These are phyloP conservation scores for Thraustotheca clavata DNA, from an alignment of 352 stramenopile genomes.

Conservation along the genomic window DNA sequence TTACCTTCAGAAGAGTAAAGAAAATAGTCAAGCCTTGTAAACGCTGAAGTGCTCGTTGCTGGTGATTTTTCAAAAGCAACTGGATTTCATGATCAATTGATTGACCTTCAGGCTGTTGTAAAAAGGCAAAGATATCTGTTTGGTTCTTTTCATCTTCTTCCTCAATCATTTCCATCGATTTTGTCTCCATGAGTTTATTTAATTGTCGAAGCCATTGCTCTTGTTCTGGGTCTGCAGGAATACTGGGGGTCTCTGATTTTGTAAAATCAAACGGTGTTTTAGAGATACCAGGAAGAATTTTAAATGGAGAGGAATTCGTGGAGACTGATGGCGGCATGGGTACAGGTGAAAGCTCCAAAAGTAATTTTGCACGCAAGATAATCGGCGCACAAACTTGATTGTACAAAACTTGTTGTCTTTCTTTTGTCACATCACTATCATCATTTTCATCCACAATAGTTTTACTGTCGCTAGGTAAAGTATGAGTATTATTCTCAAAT, in stretches of 20 bases:
- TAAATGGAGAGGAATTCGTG: conserved; percentile 36
- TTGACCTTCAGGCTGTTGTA: conserved; percentile 40
- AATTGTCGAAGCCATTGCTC: conserved; percentile 48
- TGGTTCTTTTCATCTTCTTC: conserved; percentile 81
- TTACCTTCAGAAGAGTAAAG: conserved; percentile 38
- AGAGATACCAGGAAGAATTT: conserved; percentile 67
- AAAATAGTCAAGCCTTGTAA: conserved; percentile 65
- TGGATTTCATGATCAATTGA: conserved; percentile 41
- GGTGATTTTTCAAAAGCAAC: conserved; percentile 40
- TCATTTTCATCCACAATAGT: conserved; percentile 30
- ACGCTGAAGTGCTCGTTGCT: conserved; percentile 35
- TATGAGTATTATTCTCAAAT: neutral
- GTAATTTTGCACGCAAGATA: conserved; percentile 52
- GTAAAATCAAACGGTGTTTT: conserved; percentile 28
- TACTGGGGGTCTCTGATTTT: conserved; percentile 18
- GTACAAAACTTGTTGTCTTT: conserved; percentile 65
- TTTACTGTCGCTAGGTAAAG: conserved; percentile 2
- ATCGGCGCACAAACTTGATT: conserved; percentile 72
- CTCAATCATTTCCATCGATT: conserved; percentile 65
- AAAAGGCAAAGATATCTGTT: conserved; percentile 69
- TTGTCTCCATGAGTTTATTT: conserved; percentile 59
- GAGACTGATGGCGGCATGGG: conserved; percentile 27
- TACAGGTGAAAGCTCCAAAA: conserved; percentile 48
- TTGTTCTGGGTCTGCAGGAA: conserved; percentile 17
- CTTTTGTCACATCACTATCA: conserved; percentile 43